Evolutionary conservation across 805 yeast species (phyloP).

Genomic region (Lipomyces chichibuensis): DNA sequence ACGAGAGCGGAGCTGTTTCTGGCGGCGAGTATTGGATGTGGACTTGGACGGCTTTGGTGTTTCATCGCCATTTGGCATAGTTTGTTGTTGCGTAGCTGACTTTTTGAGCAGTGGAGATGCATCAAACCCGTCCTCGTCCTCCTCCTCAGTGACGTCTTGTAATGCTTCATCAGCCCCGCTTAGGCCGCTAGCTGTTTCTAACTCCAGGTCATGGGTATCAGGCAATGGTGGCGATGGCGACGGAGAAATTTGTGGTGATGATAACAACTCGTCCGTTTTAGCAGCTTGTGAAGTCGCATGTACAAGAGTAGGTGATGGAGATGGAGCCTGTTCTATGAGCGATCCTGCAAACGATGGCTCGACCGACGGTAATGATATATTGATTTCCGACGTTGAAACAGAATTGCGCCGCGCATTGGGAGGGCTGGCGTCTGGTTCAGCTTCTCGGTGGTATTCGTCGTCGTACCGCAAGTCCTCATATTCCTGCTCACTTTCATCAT

Average conservation of each 20-base stretch:
- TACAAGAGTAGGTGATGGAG: constrained; percentile 14
- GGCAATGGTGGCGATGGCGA: constrained; percentile 20
- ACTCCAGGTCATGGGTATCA: constrained; percentile 9
- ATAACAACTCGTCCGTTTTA: constrained; percentile 7
- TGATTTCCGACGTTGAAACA: constrained; percentile 6
- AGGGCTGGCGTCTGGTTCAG: neutral
- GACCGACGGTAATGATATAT: constrained; percentile 28
- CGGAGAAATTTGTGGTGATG: constrained; percentile 23
- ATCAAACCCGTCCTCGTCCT: constrained; percentile 16
- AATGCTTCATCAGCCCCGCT: neutral
- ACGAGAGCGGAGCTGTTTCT: constrained; percentile 3
- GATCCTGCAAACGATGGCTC: constrained; percentile 30
- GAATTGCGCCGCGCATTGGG: constrained; percentile 5
- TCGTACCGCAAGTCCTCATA: neutral
- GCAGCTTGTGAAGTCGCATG: neutral
- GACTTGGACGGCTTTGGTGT: neutral
- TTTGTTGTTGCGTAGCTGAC: neutral
- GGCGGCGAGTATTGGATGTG: constrained; percentile 1
- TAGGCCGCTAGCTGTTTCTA: constrained; percentile 4
- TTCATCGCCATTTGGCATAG: neutral
- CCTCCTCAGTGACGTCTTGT: constrained; percentile 17
- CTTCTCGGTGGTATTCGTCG: constrained; percentile 3
- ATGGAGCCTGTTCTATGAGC: constrained; percentile 7
- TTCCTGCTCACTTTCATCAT: neutral
- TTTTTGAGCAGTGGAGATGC: constrained; percentile 21